Percentiles rank a stretch among this genome's conserved stretches.
These are phyloP conservation scores for Cladosporium phlei DNA, from an alignment of 2,329 filamentous ascomycete species.

Conservation along the genomic window DNA sequence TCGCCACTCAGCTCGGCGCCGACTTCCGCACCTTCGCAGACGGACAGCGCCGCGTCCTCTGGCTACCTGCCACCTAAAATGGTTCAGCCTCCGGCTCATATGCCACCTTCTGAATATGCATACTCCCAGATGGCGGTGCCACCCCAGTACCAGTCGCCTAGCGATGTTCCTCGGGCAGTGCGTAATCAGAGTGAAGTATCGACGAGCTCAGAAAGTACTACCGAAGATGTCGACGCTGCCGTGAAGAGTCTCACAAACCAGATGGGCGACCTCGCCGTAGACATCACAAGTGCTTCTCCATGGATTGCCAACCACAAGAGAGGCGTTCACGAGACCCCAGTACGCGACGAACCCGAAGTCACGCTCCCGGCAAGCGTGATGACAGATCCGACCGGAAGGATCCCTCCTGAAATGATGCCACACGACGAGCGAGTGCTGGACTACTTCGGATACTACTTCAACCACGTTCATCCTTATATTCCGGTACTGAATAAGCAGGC, in stretches of 20 bases:
- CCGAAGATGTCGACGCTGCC: constrained; percentile 29
- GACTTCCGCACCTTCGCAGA: constrained; percentile 17
- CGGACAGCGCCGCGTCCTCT: constrained; percentile 15
- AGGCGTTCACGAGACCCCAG: constrained; percentile 53
- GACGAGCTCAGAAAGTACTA: constrained; percentile 26
- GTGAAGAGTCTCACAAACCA: constrained; percentile 48
- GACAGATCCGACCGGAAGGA: constrained; percentile 73
- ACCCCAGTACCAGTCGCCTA: constrained; percentile 18
- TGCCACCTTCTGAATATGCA: constrained; percentile 3
- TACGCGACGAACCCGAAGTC: constrained; percentile 65
- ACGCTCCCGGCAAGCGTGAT: constrained; percentile 63
- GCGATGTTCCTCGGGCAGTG: constrained; percentile 17
- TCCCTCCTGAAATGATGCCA: constrained; percentile 91
- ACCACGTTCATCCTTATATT: constrained; percentile 85
- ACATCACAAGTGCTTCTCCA: constrained; percentile 79
- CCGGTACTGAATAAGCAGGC: constrained; percentile 78
- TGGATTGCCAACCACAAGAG: constrained; percentile 69
- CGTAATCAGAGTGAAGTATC: constrained; percentile 26
- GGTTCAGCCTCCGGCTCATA: constrained; percentile 20
- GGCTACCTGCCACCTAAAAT: constrained; percentile 21
- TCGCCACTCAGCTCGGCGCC: constrained; percentile 14
- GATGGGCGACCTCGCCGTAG: constrained; percentile 79
- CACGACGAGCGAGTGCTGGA: constrained; percentile 73
- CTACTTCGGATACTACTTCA: constrained; percentile 88
- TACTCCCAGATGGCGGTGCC: neutral